A percentile compares a stretch with the other conserved stretches of the same genome.
phyloP scores from a whole-genome alignment of 2,329 filamentous ascomycete genomes.

The Purpureocillium takamizusanense region DNA sequence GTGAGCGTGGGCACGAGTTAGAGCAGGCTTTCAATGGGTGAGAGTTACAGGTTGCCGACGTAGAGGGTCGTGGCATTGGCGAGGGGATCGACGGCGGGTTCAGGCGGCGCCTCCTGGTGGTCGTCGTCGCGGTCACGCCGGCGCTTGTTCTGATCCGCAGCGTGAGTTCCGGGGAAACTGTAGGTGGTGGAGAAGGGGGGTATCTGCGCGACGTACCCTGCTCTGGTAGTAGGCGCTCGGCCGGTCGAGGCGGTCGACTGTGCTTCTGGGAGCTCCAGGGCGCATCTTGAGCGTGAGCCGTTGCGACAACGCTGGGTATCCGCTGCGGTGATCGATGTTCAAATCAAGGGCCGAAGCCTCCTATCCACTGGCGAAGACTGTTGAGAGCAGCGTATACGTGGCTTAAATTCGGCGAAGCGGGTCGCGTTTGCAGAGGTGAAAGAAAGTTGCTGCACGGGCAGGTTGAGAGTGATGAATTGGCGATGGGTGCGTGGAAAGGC shows the following conservation, averaged over 20 bases:
- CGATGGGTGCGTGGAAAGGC: background rate
- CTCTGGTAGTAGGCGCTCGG: conserved; percentile 88
- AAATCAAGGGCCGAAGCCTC: too few species aligned
- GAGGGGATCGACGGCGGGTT: conserved; percentile 57
- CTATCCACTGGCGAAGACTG: too few species aligned
- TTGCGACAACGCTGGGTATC: too few species aligned
- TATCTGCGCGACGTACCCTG: conserved; percentile 62
- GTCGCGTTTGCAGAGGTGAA: too few species aligned
- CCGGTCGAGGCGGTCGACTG: conserved; percentile 85
- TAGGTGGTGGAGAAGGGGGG: too few species aligned
- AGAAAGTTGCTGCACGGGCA: too few species aligned
- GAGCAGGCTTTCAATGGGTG: background rate
- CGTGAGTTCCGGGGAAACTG: too few species aligned
- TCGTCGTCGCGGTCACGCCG: conserved; percentile 54
- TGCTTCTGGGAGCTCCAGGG: conserved; percentile 44
- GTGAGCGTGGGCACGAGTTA: conserved; percentile 7
- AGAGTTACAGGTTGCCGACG: conserved; percentile 79
- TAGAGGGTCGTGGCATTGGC: conserved; percentile 90
- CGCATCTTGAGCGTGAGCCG: conserved; percentile 26
- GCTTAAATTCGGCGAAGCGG: too few species aligned
- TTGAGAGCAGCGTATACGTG: too few species aligned
- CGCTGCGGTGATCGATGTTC: too few species aligned
- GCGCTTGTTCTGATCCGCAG: conserved; percentile 76
- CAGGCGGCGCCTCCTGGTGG: conserved; percentile 36
- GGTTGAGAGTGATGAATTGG: background rate